A percentile compares a stretch with the other conserved stretches of the same genome.
Evolutionary conservation across 768 basidiomycete species (phyloP).

Genomic region (Lactarius deliciosus): DNA sequence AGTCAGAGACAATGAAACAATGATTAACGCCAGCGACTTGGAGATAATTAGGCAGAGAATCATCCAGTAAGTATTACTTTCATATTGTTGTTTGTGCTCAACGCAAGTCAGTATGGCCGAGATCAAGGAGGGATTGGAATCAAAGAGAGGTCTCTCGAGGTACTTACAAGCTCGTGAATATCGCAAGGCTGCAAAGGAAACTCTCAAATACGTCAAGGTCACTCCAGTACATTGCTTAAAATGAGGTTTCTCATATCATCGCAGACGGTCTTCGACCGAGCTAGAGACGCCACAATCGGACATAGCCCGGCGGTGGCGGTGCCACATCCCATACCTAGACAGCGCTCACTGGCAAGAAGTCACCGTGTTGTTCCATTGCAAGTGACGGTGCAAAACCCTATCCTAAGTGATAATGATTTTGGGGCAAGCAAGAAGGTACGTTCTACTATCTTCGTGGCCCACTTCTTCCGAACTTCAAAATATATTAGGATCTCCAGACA

Average conservation of each 20-base stretch:
- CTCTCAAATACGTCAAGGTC: conserved; percentile 3
- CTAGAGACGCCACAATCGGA: background rate
- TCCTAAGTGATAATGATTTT: background rate
- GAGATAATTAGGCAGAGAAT: conserved; percentile 10
- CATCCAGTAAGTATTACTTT: conserved; percentile 1
- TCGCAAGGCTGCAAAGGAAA: conserved; percentile 1
- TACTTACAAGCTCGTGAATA: conserved; percentile 18
- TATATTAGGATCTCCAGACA: background rate
- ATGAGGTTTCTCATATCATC: conserved; percentile 1
- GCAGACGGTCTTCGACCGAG: conserved; percentile 9
- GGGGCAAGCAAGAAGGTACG: too few species aligned
- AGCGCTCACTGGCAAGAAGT: background rate
- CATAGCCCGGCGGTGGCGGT: background rate
- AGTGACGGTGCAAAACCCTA: background rate
- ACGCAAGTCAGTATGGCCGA: conserved; percentile 3
- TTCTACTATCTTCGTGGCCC: background rate
- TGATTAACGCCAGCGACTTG: background rate
- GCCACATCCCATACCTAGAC: background rate
- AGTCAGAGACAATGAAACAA: background rate
- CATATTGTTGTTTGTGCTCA: background rate
- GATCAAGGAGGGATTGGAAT: background rate
- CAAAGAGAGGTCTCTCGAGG: conserved; percentile 4
- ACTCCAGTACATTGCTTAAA: too few species aligned
- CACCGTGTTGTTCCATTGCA: background rate
- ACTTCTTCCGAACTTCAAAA: background rate